Evolutionary conservation across 768 basidiomycete genomes (phyloP).

Genomic region (Calocybe indica): DNA sequence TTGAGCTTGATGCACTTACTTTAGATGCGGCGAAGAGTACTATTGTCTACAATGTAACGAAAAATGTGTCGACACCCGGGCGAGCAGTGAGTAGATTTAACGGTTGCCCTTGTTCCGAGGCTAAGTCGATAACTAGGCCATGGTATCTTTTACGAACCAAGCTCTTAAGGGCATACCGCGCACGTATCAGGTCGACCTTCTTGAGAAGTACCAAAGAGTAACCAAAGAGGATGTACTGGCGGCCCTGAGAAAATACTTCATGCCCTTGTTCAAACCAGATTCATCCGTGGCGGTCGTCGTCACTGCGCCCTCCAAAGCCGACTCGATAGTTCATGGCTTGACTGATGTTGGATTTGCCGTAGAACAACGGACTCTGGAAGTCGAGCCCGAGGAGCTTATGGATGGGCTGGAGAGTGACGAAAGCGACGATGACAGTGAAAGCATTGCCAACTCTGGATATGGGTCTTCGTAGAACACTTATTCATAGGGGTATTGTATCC

Average conservation of each 20-base stretch:
- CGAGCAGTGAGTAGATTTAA: conserved; percentile 59
- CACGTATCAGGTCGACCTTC: conserved; percentile 67
- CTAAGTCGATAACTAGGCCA: conserved; percentile 43
- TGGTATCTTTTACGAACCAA: conserved; percentile 84
- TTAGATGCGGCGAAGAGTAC: conserved; percentile 91
- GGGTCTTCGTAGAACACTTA: too few species aligned
- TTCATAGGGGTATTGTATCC: too few species aligned
- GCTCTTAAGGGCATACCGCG: conserved; percentile 80
- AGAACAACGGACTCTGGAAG: conserved; percentile 61
- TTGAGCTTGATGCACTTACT: conserved; percentile 71
- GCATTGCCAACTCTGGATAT: conserved; percentile 15
- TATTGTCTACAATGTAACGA: conserved; percentile 80
- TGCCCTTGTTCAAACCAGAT: conserved; percentile 77
- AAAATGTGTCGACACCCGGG: conserved; percentile 77
- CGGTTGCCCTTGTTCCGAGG: background rate
- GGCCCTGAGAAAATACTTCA: conserved; percentile 65
- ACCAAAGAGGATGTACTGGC: conserved; percentile 71
- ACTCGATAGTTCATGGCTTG: conserved; percentile 63
- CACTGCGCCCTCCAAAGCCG: conserved; percentile 75
- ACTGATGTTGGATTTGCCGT: conserved; percentile 70
- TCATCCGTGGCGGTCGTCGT: conserved; percentile 79
- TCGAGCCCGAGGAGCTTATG: conserved; percentile 48
- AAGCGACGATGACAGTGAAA: conserved; percentile 25
- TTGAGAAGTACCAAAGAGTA: conserved; percentile 75
- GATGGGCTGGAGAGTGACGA: conserved; percentile 28